These are phyloP conservation scores for Talaromyces adpressus DNA, from an alignment of 495 filamentous ascomycete species.

Conservation along the genomic window DNA sequence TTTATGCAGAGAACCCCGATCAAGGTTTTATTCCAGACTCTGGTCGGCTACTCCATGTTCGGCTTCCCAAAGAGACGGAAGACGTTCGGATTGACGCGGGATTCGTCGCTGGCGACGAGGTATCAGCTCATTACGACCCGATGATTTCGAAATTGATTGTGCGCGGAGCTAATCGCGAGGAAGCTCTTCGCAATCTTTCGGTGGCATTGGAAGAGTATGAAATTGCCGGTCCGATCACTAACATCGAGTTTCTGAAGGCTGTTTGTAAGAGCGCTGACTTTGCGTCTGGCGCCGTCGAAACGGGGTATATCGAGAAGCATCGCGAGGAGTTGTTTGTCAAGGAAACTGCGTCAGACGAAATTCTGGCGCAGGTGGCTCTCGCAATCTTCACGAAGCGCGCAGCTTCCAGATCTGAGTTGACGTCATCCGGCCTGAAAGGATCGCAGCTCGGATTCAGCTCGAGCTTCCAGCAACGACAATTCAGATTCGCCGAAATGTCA, in stretches of 20 bases:
- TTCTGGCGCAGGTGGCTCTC: slow-evolving; percentile 78
- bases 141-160: slow-evolving; percentile 99
- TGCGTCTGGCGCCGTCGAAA: slow-evolving; percentile 84
- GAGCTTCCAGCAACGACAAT: slow-evolving; percentile 43
- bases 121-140: slow-evolving; percentile 94
- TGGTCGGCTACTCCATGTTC: slow-evolving; percentile 76
- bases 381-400: slow-evolving; percentile 49
- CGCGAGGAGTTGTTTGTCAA: slow-evolving; percentile 62
- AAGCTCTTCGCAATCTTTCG: slow-evolving; percentile 75
- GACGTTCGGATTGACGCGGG: slow-evolving; percentile 88
- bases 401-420: slow-evolving; percentile 9
- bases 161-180: slow-evolving; percentile 66
- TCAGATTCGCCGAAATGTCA: slow-evolving; percentile 18
- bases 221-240: slow-evolving; percentile 85
- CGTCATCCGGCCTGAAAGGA: slow-evolving; percentile 16
- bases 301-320: slow-evolving; percentile 90
- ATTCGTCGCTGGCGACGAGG: slow-evolving; percentile 82
- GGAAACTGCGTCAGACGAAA: slow-evolving; percentile 49
- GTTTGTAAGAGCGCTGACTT: slow-evolving; percentile 76
- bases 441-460: slow-evolving; percentile 45
- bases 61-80: slow-evolving; percentile 58
- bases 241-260: slow-evolving; percentile 92
- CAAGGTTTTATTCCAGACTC: slow-evolving; percentile 91
- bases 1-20: slow-evolving; percentile 92
- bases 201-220: slow-evolving; percentile 85